phyloP scores from a whole-genome alignment of 2,329 filamentous ascomycete genomes.

The Sporothrix euskadiensis region DNA sequence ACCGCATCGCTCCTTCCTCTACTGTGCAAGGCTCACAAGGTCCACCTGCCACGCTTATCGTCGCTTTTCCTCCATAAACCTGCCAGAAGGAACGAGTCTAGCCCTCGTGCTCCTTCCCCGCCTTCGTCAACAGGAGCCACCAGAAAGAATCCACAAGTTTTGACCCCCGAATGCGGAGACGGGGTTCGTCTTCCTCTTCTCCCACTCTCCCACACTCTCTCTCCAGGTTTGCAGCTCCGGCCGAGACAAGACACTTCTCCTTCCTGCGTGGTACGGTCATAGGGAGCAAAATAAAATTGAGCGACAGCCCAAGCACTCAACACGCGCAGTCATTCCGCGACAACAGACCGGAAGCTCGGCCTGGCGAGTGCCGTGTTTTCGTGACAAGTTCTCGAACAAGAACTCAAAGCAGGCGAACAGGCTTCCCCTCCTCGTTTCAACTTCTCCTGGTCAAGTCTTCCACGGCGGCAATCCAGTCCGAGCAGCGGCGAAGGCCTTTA shows the following conservation, averaged over 20 bases:
- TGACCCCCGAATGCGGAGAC: conserved; percentile 16
- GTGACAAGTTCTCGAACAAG: not conserved
- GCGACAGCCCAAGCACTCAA: not conserved
- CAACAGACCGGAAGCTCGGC: conserved; percentile 3
- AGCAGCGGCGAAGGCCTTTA: not conserved
- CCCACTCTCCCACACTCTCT: not conserved
- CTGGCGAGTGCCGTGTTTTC: not conserved
- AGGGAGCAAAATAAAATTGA: not conserved
- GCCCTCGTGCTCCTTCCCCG: not conserved
- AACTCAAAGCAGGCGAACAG: not conserved
- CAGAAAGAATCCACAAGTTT: not conserved
- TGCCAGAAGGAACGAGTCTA: not conserved
- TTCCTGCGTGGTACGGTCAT: not conserved
- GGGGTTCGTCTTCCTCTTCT: not conserved
- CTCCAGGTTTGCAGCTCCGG: not conserved
- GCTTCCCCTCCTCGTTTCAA: not conserved
- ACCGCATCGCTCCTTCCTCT: not conserved
- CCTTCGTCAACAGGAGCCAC: not conserved
- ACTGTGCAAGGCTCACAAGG: not conserved
- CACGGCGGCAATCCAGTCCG: not conserved
- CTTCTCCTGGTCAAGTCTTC: not conserved
- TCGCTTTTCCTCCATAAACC: not conserved
- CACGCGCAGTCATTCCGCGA: not conserved
- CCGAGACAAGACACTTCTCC: not conserved
- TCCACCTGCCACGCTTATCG: not conserved